These are phyloP conservation scores for Lactuca sativa DNA, from an alignment of 129 eudicot genomes.

Conservation along the genomic window DNA sequence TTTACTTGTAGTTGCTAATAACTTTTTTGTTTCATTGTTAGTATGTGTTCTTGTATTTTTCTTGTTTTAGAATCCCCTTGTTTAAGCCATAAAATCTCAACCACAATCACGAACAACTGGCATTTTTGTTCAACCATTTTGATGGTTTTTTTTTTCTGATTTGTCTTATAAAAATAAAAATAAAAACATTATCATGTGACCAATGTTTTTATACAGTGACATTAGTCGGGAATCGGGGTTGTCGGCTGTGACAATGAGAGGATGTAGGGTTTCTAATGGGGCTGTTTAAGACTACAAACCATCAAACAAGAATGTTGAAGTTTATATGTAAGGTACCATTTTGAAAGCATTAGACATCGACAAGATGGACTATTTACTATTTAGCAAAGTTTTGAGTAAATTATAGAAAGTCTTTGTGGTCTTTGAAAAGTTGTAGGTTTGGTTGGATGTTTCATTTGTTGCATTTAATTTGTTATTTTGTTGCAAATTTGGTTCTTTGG, in stretches of 20 bases:
- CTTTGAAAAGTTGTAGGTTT: background rate
- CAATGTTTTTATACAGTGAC: background rate
- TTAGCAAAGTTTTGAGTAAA: background rate
- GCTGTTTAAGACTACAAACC: background rate
- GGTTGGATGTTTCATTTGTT: background rate
- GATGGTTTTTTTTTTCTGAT: too few species aligned
- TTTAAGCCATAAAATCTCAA: background rate
- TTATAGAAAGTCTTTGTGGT: background rate
- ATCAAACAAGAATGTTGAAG: background rate
- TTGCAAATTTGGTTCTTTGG: background rate
- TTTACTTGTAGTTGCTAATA: background rate
- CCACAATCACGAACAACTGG: background rate
- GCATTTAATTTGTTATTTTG: background rate
- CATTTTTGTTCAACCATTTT: background rate
- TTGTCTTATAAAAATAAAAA: too few species aligned
- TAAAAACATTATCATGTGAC: background rate
- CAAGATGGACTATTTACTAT: background rate
- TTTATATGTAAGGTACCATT: background rate
- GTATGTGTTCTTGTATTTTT: background rate
- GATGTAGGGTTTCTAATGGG: background rate
- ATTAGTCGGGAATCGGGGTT: background rate
- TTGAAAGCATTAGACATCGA: background rate
- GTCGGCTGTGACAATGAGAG: background rate
- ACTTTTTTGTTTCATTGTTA: too few species aligned
- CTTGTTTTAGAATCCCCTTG: background rate